Evolutionary conservation across 2,329 filamentous ascomycete genomes (phyloP).

Genomic region (Orbilia javanica): DNA sequence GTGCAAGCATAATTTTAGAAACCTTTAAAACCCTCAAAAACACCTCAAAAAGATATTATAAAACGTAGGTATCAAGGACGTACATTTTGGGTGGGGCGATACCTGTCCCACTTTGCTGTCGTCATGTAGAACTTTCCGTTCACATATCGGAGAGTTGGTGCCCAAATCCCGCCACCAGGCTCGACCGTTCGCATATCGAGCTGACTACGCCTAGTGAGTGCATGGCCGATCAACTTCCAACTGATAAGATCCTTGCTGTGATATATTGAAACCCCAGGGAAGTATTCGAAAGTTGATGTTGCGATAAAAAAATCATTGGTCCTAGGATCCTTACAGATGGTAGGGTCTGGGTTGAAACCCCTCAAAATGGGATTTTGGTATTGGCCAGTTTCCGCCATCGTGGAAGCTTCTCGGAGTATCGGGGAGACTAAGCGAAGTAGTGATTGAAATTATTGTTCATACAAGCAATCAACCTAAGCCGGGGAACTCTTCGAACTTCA

Average conservation of each 20-base stretch:
- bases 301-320: constrained; percentile 72
- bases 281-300: constrained; percentile 75
- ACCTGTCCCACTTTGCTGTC: constrained; percentile 54
- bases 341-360: constrained; percentile 75
- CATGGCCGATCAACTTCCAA: constrained; percentile 71
- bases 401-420: constrained; percentile 26
- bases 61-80: background rate
- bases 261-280: constrained; percentile 74
- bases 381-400: constrained; percentile 43
- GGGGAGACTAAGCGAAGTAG: constrained; percentile 35
- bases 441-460: constrained; percentile 2
- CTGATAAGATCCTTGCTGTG: constrained; percentile 69
- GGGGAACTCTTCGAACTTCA: background rate
- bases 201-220: constrained; percentile 69
- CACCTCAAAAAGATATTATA: background rate
- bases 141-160: constrained; percentile 70
- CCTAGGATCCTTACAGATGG: constrained; percentile 66
- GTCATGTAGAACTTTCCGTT: constrained; percentile 56
- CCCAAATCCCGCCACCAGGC: constrained; percentile 75
- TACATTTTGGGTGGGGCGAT: constrained; percentile 54
- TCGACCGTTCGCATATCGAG: constrained; percentile 70
- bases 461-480: background rate
- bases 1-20: constrained; percentile 37
- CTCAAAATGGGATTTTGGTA: constrained; percentile 70
- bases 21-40: constrained; percentile 42